Conservation (phyloP, 192 early-diverging fungal species). For the Coemansia sp. region DNA sequence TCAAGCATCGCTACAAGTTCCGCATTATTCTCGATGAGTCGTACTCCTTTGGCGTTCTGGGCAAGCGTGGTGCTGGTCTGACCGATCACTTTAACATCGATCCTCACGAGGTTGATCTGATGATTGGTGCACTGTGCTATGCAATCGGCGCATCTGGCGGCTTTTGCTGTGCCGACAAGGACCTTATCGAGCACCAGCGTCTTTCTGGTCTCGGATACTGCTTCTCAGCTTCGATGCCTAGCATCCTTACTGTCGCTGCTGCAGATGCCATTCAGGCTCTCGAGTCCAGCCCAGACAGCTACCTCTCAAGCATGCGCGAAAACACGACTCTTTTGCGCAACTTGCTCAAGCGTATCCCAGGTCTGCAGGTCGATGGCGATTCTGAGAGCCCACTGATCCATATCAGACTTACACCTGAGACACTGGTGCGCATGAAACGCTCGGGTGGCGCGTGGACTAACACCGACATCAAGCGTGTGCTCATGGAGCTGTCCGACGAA, state of each 20-base stretch:
- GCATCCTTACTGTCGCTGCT: constrained; percentile 87
- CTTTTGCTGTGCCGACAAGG: constrained; percentile 85
- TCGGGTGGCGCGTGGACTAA: constrained; percentile 55
- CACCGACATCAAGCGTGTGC: constrained; percentile 55
- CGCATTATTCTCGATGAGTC: constrained; percentile 93
- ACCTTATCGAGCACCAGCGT: constrained; percentile 88
- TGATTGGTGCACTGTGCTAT: constrained; percentile 80
- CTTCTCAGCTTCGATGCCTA: constrained; percentile 93
- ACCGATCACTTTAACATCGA: constrained; percentile 79
- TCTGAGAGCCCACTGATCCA: constrained; percentile 73
- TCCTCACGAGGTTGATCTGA: constrained; percentile 81
- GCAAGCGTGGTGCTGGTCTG: constrained; percentile 82
- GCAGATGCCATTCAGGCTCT: constrained; percentile 70
- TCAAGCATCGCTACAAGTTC: constrained; percentile 97
- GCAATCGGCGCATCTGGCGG: constrained; percentile 83
- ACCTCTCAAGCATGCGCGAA: constrained; percentile 59
- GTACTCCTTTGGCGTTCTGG: constrained; percentile 84
- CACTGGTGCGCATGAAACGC: constrained; percentile 68
- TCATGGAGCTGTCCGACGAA: constrained; percentile 83
- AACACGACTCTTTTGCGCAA: constrained; percentile 66
- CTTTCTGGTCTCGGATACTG: constrained; percentile 88
- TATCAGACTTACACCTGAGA: constrained; percentile 60
- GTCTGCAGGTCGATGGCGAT: constrained; percentile 55
- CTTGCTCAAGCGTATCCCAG: constrained; percentile 56
- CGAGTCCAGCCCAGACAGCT: constrained; percentile 26